Percentiles rank a stretch among this genome's conserved stretches.
Evolutionary conservation across 2,329 filamentous ascomycete genomes (phyloP).

Genomic region (Pseudocercospora pini-densiflorae): DNA sequence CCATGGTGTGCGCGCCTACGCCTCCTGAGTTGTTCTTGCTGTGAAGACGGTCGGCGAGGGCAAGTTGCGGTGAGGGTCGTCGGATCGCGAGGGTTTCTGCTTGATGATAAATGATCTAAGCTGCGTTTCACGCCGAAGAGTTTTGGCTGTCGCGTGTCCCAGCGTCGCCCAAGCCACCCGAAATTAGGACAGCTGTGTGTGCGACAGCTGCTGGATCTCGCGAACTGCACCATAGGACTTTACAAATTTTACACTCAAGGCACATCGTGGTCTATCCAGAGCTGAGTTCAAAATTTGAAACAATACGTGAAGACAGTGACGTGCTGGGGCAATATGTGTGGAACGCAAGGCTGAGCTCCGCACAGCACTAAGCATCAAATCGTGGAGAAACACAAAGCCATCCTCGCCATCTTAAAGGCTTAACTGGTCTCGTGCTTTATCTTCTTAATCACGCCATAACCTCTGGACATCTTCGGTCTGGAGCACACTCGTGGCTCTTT

Average conservation of each 20-base stretch:
- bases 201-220: not conserved
- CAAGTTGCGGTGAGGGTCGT: constrained; percentile 3
- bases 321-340: not conserved
- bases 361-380: not conserved
- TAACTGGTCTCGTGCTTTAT: constrained; percentile 6
- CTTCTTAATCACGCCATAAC: constrained; percentile 11
- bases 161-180: not conserved
- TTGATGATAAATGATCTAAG: not conserved
- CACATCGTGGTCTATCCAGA: not conserved
- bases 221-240: constrained; percentile 16
- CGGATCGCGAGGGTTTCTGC: not conserved
- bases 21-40: not conserved
- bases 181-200: not conserved
- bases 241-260: constrained; percentile 26
- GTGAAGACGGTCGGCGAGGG: not conserved
- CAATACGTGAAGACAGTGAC: constrained; percentile 3
- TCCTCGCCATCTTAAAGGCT: not conserved
- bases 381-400: not conserved
- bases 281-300: constrained; percentile 28
- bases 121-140: not conserved
- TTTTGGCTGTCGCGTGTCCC: not conserved
- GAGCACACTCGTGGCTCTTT: not conserved
- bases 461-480: not conserved
- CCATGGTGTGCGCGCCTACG: constrained; percentile 14
- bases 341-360: not conserved